phyloP scores from a whole-genome alignment of 495 filamentous ascomycete genomes.

The Trichoderma asperelloides region DNA sequence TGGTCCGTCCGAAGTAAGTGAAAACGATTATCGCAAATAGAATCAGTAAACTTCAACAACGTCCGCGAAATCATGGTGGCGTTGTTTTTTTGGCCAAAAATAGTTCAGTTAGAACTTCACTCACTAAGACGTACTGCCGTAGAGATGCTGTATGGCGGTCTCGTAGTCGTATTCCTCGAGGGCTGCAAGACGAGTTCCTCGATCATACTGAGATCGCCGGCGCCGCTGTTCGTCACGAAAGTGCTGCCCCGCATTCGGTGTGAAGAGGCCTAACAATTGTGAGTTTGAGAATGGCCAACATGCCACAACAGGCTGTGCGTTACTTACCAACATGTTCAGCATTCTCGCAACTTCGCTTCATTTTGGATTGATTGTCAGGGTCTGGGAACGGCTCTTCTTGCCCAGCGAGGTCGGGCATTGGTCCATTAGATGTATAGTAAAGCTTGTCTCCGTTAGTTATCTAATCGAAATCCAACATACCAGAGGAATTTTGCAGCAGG shows the following conservation, averaged over 20 bases:
- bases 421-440: conserved; percentile 39
- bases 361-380: conserved; percentile 76
- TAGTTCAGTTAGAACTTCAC: not conserved
- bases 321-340: conserved; percentile 73
- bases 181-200: conserved; percentile 54
- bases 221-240: conserved; percentile 68
- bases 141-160: conserved; percentile 20
- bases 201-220: conserved; percentile 67
- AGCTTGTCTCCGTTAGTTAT: conserved; percentile 29
- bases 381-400: conserved; percentile 64
- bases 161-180: conserved; percentile 51
- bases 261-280: conserved; percentile 50
- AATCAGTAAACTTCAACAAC: conserved; percentile 4
- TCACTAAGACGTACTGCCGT: conserved; percentile 1
- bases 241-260: conserved; percentile 62
- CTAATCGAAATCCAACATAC: not conserved
- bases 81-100: not conserved
- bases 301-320: not conserved
- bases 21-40: not conserved
- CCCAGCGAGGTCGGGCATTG: conserved; percentile 32
- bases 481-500: not conserved
- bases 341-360: conserved; percentile 75
- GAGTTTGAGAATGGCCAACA: not conserved
- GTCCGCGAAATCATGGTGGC: not conserved
- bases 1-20: not conserved